Base-by-base conservation (phyloP, 352 stramenopile species). In the Globisporangium alternatum region DNA sequence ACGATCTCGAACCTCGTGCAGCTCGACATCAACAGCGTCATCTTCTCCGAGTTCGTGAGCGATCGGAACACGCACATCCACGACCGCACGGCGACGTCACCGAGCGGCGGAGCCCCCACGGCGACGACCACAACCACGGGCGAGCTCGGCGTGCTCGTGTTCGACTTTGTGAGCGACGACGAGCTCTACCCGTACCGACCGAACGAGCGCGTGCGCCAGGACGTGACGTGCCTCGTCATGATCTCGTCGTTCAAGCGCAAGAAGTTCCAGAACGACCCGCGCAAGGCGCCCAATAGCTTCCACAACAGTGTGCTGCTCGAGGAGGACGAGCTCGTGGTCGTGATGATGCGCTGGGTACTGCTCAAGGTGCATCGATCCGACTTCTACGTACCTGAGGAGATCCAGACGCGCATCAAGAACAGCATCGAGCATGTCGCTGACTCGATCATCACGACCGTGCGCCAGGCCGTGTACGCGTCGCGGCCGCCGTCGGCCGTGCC, bases 21-120 rank as follows among this genome's bases (percentile, higher is more conserved):
- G 55, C 60, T 81, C 13, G 74, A 81, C 45, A 77, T 67, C 17
- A 81, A 81, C 60, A 81, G 71, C 25, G 67, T 70, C 2, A 75
- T 68, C 2, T 79, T 81, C 53, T 68, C 71, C 2, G 64, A 79
- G 22, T 81, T 69, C 15, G 44, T 21, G 21, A 21, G 10, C 41
- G 41, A 53, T 7, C 41, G 43, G 19, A 37, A 39, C 21, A 28
- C 21, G 0, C 41, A 37, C 19, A 64, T 51, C 41, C 30, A 41
- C 25, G 19, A 68, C 15, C 30, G 13, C 30, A 47, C 35, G 30
- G 22, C 37, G 8, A 13, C 25, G 6, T 41, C 37, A 8, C 31
- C 25, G 12, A 22, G 35, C 30, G 21, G 25, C 2, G 12, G 6
- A 3, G 21, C 25, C 25, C 25, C 5, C 2, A 25, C 55, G 35